A percentile compares a stretch with the other conserved stretches of the same genome.
Conservation (phyloP, 495 filamentous ascomycete species). For the Talaromyces liani region DNA sequence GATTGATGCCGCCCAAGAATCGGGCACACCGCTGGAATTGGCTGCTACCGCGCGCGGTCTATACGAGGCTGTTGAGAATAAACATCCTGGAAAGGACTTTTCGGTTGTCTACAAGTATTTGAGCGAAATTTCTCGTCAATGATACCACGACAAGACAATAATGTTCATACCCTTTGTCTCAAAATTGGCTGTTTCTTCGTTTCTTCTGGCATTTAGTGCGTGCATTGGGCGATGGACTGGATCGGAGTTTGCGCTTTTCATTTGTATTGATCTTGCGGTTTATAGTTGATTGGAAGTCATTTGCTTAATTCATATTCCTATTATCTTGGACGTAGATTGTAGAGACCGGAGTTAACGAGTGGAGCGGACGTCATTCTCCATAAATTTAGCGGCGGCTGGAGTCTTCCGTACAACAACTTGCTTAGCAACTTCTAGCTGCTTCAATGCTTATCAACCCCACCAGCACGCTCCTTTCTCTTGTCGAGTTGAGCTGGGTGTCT, state of each 20-base stretch:
- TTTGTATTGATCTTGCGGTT: not conserved
- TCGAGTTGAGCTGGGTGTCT: not conserved
- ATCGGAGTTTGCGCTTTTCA: conserved; percentile 1
- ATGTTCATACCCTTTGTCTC: not conserved
- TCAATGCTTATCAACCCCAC: not conserved
- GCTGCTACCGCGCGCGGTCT: conserved; percentile 57
- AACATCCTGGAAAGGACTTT: conserved; percentile 70
- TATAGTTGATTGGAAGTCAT: not conserved
- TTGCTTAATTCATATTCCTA: not conserved
- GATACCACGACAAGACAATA: not conserved
- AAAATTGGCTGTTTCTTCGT: not conserved
- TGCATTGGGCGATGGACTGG: conserved; percentile 1
- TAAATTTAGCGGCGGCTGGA: not conserved
- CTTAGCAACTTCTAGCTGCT: not conserved
- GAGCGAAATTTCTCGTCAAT: conserved; percentile 28
- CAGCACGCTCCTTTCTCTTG: not conserved
- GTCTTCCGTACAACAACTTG: not conserved
- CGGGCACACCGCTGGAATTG: conserved; percentile 57
- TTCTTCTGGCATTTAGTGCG: not conserved
- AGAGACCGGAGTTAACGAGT: not conserved
- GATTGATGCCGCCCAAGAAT: conserved; percentile 62
- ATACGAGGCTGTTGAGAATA: conserved; percentile 54
- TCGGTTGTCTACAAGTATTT: conserved; percentile 78
- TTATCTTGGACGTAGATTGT: not conserved
- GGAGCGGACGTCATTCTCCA: not conserved